Evolutionary conservation across 129 eudicot genomes (phyloP).

Genomic region (Flaveria sonorensis): DNA sequence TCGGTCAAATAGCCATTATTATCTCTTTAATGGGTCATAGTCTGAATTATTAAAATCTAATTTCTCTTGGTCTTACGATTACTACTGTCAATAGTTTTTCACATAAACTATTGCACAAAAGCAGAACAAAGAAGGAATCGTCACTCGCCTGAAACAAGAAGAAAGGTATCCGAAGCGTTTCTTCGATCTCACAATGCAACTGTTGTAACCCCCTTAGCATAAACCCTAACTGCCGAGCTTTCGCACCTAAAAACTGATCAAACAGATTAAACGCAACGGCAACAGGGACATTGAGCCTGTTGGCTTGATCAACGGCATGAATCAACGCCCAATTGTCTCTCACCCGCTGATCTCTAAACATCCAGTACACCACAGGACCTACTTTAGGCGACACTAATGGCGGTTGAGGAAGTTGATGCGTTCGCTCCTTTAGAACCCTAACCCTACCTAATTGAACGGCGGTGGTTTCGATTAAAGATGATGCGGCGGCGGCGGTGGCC

Average conservation of each 20-base stretch:
- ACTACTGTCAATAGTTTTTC: no score
- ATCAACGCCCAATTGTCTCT: constrained; percentile 95
- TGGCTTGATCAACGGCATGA: constrained; percentile 88
- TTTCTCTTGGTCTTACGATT: no score
- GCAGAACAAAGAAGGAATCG: background rate
- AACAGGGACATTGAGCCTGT: constrained; percentile 64
- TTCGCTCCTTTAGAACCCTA: constrained; percentile 59
- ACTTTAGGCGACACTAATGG: no score
- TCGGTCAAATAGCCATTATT: no score
- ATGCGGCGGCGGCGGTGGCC: constrained; percentile 25
- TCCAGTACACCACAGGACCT: constrained; percentile 98
- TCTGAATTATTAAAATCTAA: no score
- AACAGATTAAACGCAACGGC: constrained; percentile 88
- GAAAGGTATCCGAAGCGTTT: constrained; percentile 62
- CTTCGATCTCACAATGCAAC: constrained; percentile 41
- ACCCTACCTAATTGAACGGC: constrained; percentile 73
- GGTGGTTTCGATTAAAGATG: constrained; percentile 35
- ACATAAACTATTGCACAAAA: no score
- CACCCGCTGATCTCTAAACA: constrained; percentile 96
- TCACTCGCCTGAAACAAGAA: constrained; percentile 56
- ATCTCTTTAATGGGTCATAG: no score
- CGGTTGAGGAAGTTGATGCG: background rate
- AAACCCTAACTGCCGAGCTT: constrained; percentile 92
- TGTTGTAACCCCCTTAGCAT: constrained; percentile 81
- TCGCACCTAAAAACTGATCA: constrained; percentile 80